Evolutionary conservation across 2,329 filamentous ascomycete species (phyloP).

Genomic region (Stachybotrys chartarum): DNA sequence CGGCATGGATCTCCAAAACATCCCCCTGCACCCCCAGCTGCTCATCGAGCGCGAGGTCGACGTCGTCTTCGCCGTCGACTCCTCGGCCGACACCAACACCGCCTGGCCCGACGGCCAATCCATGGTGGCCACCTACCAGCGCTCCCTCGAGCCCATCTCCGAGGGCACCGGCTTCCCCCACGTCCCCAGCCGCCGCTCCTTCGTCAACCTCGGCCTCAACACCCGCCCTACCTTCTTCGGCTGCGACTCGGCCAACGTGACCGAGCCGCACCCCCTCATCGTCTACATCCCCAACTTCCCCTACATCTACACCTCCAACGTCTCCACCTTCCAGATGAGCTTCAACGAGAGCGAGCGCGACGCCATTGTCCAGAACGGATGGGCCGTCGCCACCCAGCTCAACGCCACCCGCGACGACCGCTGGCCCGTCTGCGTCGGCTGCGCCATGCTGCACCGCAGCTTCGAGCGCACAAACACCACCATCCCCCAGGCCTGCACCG

Average conservation of each 20-base stretch:
- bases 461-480: conserved; percentile 62
- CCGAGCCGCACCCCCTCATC: conserved; percentile 56
- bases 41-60: conserved; percentile 45
- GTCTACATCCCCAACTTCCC: conserved; percentile 79
- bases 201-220: conserved; percentile 52
- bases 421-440: conserved; percentile 83
- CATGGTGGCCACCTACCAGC: conserved; percentile 49
- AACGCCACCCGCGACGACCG: conserved; percentile 67
- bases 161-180: conserved; percentile 51
- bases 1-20: conserved; percentile 71
- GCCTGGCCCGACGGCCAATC: conserved; percentile 56
- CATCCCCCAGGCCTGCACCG: conserved; percentile 63
- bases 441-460: conserved; percentile 74
- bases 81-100: conserved; percentile 50
- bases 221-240: conserved; percentile 56
- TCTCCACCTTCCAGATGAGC: conserved; percentile 64
- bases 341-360: conserved; percentile 64
- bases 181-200: conserved; percentile 48
- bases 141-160: conserved; percentile 38
- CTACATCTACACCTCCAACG: conserved; percentile 70
- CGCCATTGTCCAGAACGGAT: conserved; percentile 79
- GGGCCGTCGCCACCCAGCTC: conserved; percentile 72
- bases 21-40: conserved; percentile 63
- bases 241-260: conserved; percentile 50
- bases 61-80: conserved; percentile 59